Evolutionary conservation across 1,284 basidiomycete genomes (phyloP).

Genomic region (Thecaphora thlaspeos): DNA sequence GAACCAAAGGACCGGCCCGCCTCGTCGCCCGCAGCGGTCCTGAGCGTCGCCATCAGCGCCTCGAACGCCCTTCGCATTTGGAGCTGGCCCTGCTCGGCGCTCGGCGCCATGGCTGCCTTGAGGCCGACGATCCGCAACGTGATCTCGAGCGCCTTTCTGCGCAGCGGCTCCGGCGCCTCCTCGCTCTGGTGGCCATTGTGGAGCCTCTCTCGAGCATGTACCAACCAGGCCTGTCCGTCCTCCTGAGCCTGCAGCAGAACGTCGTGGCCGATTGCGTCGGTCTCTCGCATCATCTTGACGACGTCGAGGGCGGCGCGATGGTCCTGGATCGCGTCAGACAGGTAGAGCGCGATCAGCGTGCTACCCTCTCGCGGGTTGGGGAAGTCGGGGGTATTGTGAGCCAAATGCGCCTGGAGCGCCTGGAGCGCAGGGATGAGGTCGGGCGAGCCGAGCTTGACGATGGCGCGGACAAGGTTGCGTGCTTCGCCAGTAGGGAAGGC

Average conservation of each 20-base stretch:
- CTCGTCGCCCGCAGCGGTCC: constrained; percentile 16
- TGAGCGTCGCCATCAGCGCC: constrained; percentile 17
- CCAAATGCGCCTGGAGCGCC: constrained; percentile 18
- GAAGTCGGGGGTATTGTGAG: constrained; percentile 15
- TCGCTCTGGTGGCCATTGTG: background rate
- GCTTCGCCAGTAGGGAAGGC: constrained; percentile 24
- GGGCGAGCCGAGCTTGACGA: constrained; percentile 7
- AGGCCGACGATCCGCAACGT: constrained; percentile 21
- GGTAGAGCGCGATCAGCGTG: constrained; percentile 21
- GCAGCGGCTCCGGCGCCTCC: constrained; percentile 7
- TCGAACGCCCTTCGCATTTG: constrained; percentile 25
- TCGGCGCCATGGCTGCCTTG: constrained; percentile 15
- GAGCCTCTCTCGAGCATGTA: constrained; percentile 3
- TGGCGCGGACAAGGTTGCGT: constrained; percentile 15
- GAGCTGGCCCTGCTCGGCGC: constrained; percentile 14
- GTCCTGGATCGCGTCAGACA: constrained; percentile 23
- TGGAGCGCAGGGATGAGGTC: constrained; percentile 20
- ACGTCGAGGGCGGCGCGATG: constrained; percentile 22
- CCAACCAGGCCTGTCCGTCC: constrained; percentile 14
- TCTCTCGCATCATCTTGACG: constrained; percentile 20
- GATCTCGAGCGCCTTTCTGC: constrained; percentile 20
- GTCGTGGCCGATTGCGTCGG: constrained; percentile 20
- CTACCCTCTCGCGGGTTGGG: constrained; percentile 25
- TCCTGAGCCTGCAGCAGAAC: constrained; percentile 16
- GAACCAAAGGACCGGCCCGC: background rate